Conservation (phyloP, 768 basidiomycete genomes). For the Tubosaeta sp. region DNA sequence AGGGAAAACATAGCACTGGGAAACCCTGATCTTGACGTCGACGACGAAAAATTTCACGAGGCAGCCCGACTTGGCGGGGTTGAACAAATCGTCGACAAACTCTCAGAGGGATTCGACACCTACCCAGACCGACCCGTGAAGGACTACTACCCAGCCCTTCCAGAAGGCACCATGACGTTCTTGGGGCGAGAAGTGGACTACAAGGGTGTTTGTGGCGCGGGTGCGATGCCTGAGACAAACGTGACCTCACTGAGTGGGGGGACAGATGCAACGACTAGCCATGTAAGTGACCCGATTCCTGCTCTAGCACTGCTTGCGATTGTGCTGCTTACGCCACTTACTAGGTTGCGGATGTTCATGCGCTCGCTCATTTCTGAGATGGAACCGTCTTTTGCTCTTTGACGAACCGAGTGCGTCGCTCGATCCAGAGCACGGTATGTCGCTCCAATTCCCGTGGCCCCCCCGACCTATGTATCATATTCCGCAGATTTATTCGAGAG, state of each 20-base stretch:
- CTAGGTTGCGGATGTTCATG: constrained; percentile 67
- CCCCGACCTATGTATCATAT: background rate
- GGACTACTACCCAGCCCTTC: constrained; percentile 63
- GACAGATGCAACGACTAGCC: constrained; percentile 72
- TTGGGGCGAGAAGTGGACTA: constrained; percentile 63
- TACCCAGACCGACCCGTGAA: constrained; percentile 70
- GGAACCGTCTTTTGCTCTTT: constrained; percentile 52
- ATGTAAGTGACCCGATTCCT: constrained; percentile 43
- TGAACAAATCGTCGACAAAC: constrained; percentile 53
- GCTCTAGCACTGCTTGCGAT: background rate
- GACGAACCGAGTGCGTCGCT: constrained; percentile 73
- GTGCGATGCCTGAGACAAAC: constrained; percentile 37
- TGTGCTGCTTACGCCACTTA: background rate
- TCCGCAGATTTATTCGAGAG: constrained; percentile 64
- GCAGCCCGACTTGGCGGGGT: constrained; percentile 74
- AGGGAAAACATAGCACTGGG: constrained; percentile 76
- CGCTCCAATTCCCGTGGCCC: background rate
- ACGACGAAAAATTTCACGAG: constrained; percentile 53
- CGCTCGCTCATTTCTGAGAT: constrained; percentile 46
- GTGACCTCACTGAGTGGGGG: constrained; percentile 51
- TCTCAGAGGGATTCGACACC: constrained; percentile 66
- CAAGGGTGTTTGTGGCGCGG: constrained; percentile 39
- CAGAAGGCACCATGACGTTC: constrained; percentile 57
- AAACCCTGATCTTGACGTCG: constrained; percentile 49
- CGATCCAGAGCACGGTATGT: constrained; percentile 68